These are phyloP conservation scores for Batrachochytrium dendrobatidis DNA, from an alignment of 371 early-diverging fungal genomes.

Conservation along the genomic window DNA sequence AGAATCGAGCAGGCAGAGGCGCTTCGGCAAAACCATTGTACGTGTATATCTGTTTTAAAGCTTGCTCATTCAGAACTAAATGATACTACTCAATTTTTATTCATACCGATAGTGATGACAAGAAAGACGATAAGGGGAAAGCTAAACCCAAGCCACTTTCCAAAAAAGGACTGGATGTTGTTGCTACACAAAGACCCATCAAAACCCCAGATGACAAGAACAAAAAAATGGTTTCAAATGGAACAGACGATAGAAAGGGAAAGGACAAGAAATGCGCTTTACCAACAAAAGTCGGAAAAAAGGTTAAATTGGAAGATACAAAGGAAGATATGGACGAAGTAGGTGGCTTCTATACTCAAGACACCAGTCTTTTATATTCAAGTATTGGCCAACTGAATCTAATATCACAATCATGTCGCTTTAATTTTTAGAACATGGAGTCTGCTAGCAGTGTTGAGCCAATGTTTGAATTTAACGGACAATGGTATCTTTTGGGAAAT, in stretches of 20 bases:
- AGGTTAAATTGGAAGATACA: conserved; percentile 37
- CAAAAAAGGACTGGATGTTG: conserved; percentile 3
- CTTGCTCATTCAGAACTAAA: not conserved
- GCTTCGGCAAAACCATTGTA: conserved; percentile 16
- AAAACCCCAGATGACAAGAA: conserved; percentile 22
- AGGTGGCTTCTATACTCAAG: conserved; percentile 1
- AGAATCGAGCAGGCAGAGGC: conserved; percentile 12
- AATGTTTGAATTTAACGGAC: conserved; percentile 41
- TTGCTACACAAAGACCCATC: not conserved
- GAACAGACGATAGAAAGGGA: conserved; percentile 17
- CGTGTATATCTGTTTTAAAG: not conserved
- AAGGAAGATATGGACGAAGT: conserved; percentile 44
- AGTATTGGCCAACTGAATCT: too few species aligned
- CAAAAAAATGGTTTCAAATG: conserved; percentile 7
- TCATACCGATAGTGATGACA: conserved; percentile 21
- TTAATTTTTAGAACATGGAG: conserved; percentile 15
- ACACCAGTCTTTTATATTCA: too few species aligned
- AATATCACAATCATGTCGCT: too few species aligned
- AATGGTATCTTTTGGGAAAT: conserved; percentile 39
- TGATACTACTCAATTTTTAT: too few species aligned
- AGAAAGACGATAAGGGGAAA: conserved; percentile 10
- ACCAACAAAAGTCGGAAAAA: conserved; percentile 26
- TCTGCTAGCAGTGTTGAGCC: conserved; percentile 21
- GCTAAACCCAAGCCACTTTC: not conserved
- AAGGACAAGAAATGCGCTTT: conserved; percentile 20